Evolutionary conservation across 2,329 filamentous ascomycete genomes (phyloP).

Genomic region (Pyricularia sp.): DNA sequence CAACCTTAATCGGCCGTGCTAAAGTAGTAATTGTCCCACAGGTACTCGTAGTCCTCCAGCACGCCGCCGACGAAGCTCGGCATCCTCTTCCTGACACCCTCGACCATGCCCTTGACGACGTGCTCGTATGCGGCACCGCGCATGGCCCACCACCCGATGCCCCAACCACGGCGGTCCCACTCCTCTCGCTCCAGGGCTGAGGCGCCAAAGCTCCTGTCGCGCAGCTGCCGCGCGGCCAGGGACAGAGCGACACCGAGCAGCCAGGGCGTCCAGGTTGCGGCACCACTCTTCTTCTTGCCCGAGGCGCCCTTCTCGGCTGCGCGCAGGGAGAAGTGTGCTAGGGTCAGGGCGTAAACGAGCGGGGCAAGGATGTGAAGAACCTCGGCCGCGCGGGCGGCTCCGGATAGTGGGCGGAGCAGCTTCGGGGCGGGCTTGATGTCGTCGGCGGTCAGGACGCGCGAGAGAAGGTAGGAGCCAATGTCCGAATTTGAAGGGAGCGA

Average conservation of each 20-base stretch:
- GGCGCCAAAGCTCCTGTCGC: slow-evolving; percentile 61
- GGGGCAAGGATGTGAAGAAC: slow-evolving; percentile 85
- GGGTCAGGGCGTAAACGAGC: slow-evolving; percentile 70
- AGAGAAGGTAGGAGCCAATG: slow-evolving; percentile 75
- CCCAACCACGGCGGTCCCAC: slow-evolving; percentile 76
- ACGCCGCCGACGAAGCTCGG: slow-evolving; percentile 73
- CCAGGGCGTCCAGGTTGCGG: slow-evolving; percentile 77
- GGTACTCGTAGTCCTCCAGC: slow-evolving; percentile 88
- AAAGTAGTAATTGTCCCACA: slow-evolving; percentile 98
- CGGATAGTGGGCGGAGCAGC: slow-evolving; percentile 71
- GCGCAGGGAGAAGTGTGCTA: slow-evolving; percentile 57
- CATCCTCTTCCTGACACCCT: slow-evolving; percentile 60
- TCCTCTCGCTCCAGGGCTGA: slow-evolving; percentile 85
- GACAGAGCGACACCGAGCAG: slow-evolving; percentile 74
- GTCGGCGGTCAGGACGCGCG: slow-evolving; percentile 85
- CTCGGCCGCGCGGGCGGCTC: slow-evolving; percentile 64
- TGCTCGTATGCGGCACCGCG: slow-evolving; percentile 94
- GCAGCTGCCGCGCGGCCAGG: slow-evolving; percentile 74
- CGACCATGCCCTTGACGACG: slow-evolving; percentile 64
- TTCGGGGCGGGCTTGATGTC: slow-evolving; percentile 88
- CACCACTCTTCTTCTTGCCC: slow-evolving; percentile 3
- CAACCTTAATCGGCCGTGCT: slow-evolving; percentile 27
- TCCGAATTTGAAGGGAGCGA: slow-evolving; percentile 69
- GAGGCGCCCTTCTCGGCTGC: background rate
- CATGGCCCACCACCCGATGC: slow-evolving; percentile 91